These are phyloP conservation scores for Glutinoglossum americanum DNA, from an alignment of 495 filamentous ascomycete species.

Conservation along the genomic window DNA sequence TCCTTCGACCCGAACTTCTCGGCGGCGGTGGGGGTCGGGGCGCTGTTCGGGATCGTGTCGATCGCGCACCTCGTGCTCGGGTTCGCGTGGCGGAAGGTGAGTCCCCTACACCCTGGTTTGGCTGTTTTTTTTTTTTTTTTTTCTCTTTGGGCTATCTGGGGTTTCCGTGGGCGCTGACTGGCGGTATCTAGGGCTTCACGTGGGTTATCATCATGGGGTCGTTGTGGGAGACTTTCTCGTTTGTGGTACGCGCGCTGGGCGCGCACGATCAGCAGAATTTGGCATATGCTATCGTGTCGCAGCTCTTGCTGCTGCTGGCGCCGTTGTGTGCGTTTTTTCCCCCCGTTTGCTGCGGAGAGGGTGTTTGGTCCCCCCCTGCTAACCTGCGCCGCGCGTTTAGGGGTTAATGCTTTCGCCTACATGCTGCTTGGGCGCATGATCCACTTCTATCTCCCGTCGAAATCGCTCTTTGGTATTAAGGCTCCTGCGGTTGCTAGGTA, in stretches of 20 bases:
- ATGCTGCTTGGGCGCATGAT: constrained; percentile 45
- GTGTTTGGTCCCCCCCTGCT: too few species aligned
- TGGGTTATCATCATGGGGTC: constrained; percentile 32
- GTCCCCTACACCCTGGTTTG: neutral
- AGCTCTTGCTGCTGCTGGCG: constrained; percentile 23
- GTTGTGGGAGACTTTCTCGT: constrained; percentile 25
- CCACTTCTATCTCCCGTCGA: constrained; percentile 29
- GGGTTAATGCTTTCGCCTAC: constrained; percentile 49
- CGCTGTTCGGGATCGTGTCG: constrained; percentile 21
- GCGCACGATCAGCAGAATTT: constrained; percentile 20
- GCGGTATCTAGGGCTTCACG: constrained; percentile 20
- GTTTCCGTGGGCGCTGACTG: too few species aligned
- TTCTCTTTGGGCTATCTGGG: too few species aligned
- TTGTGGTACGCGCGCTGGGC: constrained; percentile 18
- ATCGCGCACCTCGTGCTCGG: constrained; percentile 20
- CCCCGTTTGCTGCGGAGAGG: neutral
- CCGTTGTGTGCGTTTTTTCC: constrained; percentile 11
- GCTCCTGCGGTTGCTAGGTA: constrained; percentile 26
- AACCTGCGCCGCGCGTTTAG: too few species aligned
- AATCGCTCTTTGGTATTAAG: constrained; percentile 26
- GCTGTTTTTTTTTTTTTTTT: constrained; percentile 1
- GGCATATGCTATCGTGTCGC: constrained; percentile 10
- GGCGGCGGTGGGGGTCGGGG: constrained; percentile 13
- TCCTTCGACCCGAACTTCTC: constrained; percentile 19
- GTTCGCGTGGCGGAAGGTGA: constrained; percentile 14